Evolutionary conservation across 2,329 filamentous ascomycete species (phyloP).

Genomic region (Botrytis galanthina): DNA sequence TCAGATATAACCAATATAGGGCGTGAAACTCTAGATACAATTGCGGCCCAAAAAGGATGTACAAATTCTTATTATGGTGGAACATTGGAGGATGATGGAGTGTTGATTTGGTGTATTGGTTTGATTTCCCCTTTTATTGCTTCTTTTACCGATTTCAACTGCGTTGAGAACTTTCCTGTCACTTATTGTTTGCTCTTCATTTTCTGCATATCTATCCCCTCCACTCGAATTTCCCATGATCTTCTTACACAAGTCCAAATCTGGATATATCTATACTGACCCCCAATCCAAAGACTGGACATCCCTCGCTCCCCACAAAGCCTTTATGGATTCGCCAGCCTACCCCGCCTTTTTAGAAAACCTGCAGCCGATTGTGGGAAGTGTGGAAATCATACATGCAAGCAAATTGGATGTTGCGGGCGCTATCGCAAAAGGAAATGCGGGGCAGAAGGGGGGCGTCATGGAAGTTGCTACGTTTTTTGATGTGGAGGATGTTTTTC

Average conservation of each 20-base stretch:
- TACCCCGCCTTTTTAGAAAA: slow-evolving; percentile 42
- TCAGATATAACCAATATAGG: not conserved
- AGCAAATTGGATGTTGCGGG: not conserved
- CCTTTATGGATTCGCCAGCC: slow-evolving; percentile 40
- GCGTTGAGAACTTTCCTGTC: not conserved
- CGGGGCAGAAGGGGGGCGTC: not conserved
- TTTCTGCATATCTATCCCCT: too few relatives aligned
- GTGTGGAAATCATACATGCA: slow-evolving; percentile 27
- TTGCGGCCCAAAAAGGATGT: slow-evolving; percentile 14
- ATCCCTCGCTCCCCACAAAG: slow-evolving; percentile 40
- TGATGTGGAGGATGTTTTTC: slow-evolving; percentile 14
- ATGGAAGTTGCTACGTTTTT: slow-evolving; percentile 31
- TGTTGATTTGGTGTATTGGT: slow-evolving; percentile 15
- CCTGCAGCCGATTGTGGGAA: slow-evolving; percentile 20
- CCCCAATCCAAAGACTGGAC: slow-evolving; percentile 40
- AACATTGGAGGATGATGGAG: not conserved
- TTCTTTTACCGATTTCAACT: not conserved
- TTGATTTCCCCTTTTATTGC: not conserved
- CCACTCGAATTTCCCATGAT: not conserved
- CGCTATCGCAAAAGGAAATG: not conserved
- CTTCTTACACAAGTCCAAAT: not conserved
- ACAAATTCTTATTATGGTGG: slow-evolving; percentile 8
- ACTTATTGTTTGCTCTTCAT: not conserved
- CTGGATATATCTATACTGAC: not conserved
- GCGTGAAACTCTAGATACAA: not conserved